Evolutionary conservation across 768 basidiomycete genomes (phyloP), one percentile per base, ranked within the genome.

Genomic region (Phylloporus scabripes): DNA sequence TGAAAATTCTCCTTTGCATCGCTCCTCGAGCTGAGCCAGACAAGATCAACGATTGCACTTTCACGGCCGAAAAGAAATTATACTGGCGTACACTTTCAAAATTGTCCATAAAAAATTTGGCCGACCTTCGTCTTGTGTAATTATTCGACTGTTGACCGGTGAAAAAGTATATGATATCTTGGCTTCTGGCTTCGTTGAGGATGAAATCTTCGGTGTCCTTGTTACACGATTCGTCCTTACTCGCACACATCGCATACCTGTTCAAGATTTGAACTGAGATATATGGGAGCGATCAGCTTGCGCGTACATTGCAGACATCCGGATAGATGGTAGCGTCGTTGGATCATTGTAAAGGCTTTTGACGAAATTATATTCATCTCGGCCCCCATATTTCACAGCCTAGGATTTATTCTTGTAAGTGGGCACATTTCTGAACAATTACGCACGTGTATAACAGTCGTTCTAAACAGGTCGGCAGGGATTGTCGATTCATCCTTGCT

Each of bases 401-500:
- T 87, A 29, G 60, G 5, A 37, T 50, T 18, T 47, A 34, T 34
- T 39, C 14, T 34, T 45, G 33, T 46, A 32, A 43, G 18, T 32
- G 37, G 42, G 38, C 11, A 58, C 5, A 23, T 21, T 24, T 44
- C 26, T 7, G 14, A 45, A 21, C n/a, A 26, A 37, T 32, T 12
- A 61, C 78, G 14, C 55, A 86, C 85, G 44, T 68, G 73, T 24
- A 62, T 57, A 64, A 74, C 83, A 36, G 80, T 79, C 36, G 75
- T 68, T 24, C 72, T 60, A 56, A 85, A 77, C 40, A 98, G 68
- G 69, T 97, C 94, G 23, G 81, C 77, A 7, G 91, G 89, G 55
- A 98, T 89, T 46, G 67, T 72, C 0, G 83, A 84, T 57, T 85
- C 80, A 60, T 95, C 87, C 7, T 80, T 80, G 12, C 81, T 87